A percentile compares a stretch with the other conserved stretches of the same genome.
Evolutionary conservation across 1,139 yeast species (phyloP).

Genomic region (Magnusiomyces paraingens): DNA sequence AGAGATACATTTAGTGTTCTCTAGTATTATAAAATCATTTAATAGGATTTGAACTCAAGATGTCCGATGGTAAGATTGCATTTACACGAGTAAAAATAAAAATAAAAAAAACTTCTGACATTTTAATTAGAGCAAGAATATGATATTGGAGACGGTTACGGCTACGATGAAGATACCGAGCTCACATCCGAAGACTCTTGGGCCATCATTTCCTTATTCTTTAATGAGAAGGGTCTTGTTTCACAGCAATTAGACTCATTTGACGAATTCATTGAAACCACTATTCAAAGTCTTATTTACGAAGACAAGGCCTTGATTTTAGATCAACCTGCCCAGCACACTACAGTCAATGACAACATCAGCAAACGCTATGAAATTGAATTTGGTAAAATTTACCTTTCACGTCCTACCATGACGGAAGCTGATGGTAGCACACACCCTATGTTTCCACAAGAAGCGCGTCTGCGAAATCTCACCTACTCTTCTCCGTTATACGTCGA

Average conservation of each 20-base stretch:
- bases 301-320: constrained; percentile 91
- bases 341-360: constrained; percentile 81
- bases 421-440: constrained; percentile 99
- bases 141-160: constrained; percentile 48
- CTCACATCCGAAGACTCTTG: constrained; percentile 98
- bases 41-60: constrained; percentile 3
- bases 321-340: constrained; percentile 98
- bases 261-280: constrained; percentile 94
- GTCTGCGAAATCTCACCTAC: constrained; percentile 90
- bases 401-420: constrained; percentile 97
- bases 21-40: no score
- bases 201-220: constrained; percentile 95
- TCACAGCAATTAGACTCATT: constrained; percentile 97
- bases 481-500: constrained; percentile 95
- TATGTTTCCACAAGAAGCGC: constrained; percentile 96
- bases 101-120: neutral
- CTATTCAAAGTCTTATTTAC: constrained; percentile 93
- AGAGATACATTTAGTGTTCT: no score
- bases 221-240: constrained; percentile 93
- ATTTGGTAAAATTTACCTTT: constrained; percentile 92
- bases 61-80: constrained; percentile 15
- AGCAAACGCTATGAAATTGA: constrained; percentile 91
- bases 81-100: neutral
- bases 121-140: constrained; percentile 12
- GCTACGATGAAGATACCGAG: constrained; percentile 61